phyloP scores from a whole-genome alignment of 2,329 filamentous ascomycete species.

The Exophiala sp. region DNA sequence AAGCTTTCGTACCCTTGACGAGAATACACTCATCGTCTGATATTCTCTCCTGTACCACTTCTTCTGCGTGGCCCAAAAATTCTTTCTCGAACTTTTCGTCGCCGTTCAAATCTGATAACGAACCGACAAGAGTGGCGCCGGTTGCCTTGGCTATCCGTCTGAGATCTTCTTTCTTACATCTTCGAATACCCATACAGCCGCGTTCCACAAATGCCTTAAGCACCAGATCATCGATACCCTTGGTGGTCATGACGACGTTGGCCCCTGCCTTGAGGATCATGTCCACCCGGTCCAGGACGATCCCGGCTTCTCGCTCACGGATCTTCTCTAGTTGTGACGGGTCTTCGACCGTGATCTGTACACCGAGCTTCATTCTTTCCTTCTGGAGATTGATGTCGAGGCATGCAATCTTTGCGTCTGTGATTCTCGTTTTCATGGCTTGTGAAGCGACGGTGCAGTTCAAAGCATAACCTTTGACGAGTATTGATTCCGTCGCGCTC shows the following conservation, averaged over 20 bases:
- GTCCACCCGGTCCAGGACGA: slow-evolving; percentile 89
- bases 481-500: slow-evolving; percentile 77
- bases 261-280: slow-evolving; percentile 97
- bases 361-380: slow-evolving; percentile 97
- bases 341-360: slow-evolving; percentile 97
- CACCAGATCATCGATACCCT: slow-evolving; percentile 95
- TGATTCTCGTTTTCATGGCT: slow-evolving; percentile 90
- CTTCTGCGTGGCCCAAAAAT: slow-evolving; percentile 84
- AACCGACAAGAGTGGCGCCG: slow-evolving; percentile 87
- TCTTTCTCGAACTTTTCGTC: slow-evolving; percentile 95
- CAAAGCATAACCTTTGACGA: slow-evolving; percentile 94
- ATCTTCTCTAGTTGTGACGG: slow-evolving; percentile 98
- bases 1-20: slow-evolving; percentile 90
- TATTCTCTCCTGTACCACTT: slow-evolving; percentile 96
- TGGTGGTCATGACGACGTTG: slow-evolving; percentile 94
- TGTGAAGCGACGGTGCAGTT: slow-evolving; percentile 99
- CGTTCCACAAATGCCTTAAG: slow-evolving; percentile 92
- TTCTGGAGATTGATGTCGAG: slow-evolving; percentile 98
- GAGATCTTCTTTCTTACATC: slow-evolving; percentile 98
- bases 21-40: slow-evolving; percentile 98
- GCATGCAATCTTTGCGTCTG: slow-evolving; percentile 93
- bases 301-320: slow-evolving; percentile 83
- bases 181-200: slow-evolving; percentile 89
- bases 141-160: slow-evolving; percentile 94
- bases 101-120: slow-evolving; percentile 91